phyloP scores from a whole-genome alignment of 192 early-diverging fungal species.

The Rhizophlyctis rosea region DNA sequence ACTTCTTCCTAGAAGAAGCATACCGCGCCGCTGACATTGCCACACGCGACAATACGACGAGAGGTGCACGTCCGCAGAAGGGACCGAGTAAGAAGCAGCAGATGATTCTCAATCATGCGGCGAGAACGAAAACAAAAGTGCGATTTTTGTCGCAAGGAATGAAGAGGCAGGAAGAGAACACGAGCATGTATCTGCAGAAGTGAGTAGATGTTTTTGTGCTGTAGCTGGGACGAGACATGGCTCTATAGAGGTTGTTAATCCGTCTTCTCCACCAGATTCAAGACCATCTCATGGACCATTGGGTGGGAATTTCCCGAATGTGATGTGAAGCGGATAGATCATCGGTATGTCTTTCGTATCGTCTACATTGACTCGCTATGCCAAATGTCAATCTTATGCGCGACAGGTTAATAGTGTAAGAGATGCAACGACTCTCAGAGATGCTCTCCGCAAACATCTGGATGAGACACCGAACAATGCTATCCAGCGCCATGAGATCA shows the following conservation, averaged over 20 bases:
- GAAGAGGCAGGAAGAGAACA: conserved; percentile 53
- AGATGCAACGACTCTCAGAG: conserved; percentile 2
- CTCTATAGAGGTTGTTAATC: neutral
- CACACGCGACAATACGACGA: conserved; percentile 45
- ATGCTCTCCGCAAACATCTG: neutral
- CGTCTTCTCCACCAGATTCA: too few species aligned
- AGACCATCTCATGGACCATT: conserved; percentile 19
- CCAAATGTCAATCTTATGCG: conserved; percentile 2
- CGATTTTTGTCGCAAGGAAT: conserved; percentile 52
- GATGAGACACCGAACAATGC: conserved; percentile 13
- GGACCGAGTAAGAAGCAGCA: too few species aligned
- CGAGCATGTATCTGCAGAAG: conserved; percentile 50
- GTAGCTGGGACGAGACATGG: neutral
- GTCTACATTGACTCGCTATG: neutral
- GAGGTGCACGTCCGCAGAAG: too few species aligned
- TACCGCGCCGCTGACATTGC: conserved; percentile 50
- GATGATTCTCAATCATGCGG: too few species aligned
- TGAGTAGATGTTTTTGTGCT: conserved; percentile 16
- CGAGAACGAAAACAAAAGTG: conserved; percentile 30
- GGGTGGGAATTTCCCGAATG: conserved; percentile 11
- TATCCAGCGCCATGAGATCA: neutral
- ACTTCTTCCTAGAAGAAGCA: conserved; percentile 66
- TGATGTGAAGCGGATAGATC: neutral
- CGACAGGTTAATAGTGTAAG: conserved; percentile 21
- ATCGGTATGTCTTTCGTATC: neutral